Conservation (phyloP, 495 filamentous ascomycete species). For the Cercophora scortea region DNA sequence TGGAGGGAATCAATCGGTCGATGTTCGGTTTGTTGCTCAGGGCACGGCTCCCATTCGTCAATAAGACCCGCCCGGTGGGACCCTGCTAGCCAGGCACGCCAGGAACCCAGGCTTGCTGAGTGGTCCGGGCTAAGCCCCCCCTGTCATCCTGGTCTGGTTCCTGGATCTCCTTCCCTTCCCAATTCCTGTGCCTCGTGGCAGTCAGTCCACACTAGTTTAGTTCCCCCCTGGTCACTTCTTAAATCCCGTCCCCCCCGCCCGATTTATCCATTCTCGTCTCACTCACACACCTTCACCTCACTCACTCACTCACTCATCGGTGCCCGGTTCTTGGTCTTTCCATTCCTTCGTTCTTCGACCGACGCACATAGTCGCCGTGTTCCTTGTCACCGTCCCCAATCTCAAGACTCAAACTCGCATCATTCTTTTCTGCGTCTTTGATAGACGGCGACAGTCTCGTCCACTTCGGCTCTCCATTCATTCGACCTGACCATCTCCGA, state of each 20-base stretch:
- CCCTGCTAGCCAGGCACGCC: neutral
- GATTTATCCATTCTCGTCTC: slow-evolving; percentile 5
- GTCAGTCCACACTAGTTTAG: neutral
- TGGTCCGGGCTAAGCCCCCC: neutral
- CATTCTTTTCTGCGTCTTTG: slow-evolving; percentile 31
- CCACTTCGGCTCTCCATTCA: neutral
- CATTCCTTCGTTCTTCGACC: slow-evolving; percentile 19
- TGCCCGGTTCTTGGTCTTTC: slow-evolving; percentile 13
- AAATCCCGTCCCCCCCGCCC: slow-evolving; percentile 9
- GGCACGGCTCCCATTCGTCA: neutral
- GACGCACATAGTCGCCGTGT: slow-evolving; percentile 13
- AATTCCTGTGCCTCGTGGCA: neutral
- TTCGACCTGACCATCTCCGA: neutral
- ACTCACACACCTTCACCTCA: slow-evolving; percentile 13
- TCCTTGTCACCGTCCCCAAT: slow-evolving; percentile 9
- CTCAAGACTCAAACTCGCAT: slow-evolving; percentile 19
- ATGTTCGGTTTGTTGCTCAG: neutral
- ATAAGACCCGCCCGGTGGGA: neutral
- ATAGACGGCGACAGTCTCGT: slow-evolving; percentile 21
- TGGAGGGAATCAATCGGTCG: too few species aligned
- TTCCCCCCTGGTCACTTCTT: neutral
- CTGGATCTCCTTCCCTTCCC: neutral
- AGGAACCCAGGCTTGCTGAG: too few species aligned
- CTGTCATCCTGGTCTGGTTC: neutral
- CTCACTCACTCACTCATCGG: neutral